Evolutionary conservation across 2,329 filamentous ascomycete genomes (phyloP).

Genomic region (Aspergillus proliferans): DNA sequence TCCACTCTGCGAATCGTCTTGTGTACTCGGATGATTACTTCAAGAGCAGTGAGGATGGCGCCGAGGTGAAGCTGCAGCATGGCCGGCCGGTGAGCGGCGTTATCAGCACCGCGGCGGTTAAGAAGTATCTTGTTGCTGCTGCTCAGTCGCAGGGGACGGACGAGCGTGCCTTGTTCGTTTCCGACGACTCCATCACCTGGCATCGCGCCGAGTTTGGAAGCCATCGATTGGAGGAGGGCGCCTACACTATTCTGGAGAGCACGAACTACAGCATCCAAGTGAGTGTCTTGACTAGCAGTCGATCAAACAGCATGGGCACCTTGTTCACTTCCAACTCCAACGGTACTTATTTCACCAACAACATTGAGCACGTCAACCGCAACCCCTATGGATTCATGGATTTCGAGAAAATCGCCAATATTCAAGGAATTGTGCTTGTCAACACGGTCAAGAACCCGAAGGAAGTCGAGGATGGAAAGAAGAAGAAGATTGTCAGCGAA

Average conservation of each 20-base stretch:
- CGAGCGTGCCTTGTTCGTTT: conserved; percentile 88
- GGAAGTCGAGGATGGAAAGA: conserved; percentile 58
- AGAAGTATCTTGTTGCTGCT: conserved; percentile 79
- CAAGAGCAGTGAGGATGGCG: conserved; percentile 44
- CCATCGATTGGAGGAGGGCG: conserved; percentile 75
- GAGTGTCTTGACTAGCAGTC: conserved; percentile 69
- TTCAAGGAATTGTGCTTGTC: conserved; percentile 86
- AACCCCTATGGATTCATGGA: conserved; percentile 71
- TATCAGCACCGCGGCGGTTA: conserved; percentile 74
- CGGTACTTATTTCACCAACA: conserved; percentile 90
- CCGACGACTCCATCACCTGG: conserved; percentile 77
- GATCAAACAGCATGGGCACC: conserved; percentile 68
- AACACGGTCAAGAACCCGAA: conserved; percentile 85
- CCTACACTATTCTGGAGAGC: conserved; percentile 90
- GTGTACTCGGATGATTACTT: conserved; percentile 82
- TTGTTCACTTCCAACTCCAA: conserved; percentile 96
- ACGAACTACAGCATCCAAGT: conserved; percentile 98
- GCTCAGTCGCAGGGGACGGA: conserved; percentile 71
- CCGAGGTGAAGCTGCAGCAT: conserved; percentile 70
- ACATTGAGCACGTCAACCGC: conserved; percentile 87
- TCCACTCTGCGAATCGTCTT: conserved; percentile 68
- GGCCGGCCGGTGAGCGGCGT: conserved; percentile 71
- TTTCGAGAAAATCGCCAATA: conserved; percentile 86
- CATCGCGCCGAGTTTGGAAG: conserved; percentile 85
- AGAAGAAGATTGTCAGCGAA: conserved; percentile 64